Evolutionary conservation across 2,329 filamentous ascomycete species (phyloP), one percentile per base, ranked within the genome.

Genomic region (Neofusicoccum sp.): DNA sequence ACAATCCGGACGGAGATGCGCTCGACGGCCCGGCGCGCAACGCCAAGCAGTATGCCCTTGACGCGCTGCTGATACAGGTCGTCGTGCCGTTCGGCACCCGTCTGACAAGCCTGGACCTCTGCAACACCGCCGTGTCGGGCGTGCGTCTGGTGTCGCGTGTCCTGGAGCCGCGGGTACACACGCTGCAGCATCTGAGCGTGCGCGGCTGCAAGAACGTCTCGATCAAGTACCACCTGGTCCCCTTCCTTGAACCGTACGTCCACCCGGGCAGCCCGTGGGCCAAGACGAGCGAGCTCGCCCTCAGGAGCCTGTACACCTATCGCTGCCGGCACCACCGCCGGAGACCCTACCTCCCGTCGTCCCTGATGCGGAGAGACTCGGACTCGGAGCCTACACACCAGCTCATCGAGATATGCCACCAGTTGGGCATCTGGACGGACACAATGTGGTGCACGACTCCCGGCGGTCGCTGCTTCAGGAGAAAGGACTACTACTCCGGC

Each of bases 181-280:
- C 81, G 0, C 73, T 86, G 47, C 78, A 83, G 67, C 84, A 86
- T 67, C 76, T 86, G 45, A 86, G 83, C 1, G 82, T 86, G 49
- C 81, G 84, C 24, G 84, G 84, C 20, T 86, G 84, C 76, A 85
- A 86, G 72, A 85, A 86, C 69, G 84, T 86, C 38, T 86, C 83
- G 11, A 79, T 86, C 65, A 86, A 86, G 68, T 86, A 86, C 68
- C 84, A 86, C 67, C 83, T 86, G 62, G 82, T 86, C 58, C 84
- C 84, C 2, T 86, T 84, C 65, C 76, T 78, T 43, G 75, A 75
- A 63, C 70, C 76, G 3, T 75, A 76, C 75, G 72, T 73, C 4
- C 78, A 72, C n/a, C 67, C 69, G 16, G 68, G 77, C 73, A 70
- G 69, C 60, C 70, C 74, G 3, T 78, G 79, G 73, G 72, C 71